These are phyloP conservation scores for Isabelozyma pseudorhagii DNA, from an alignment of 805 yeast genomes.

Conservation along the genomic window DNA sequence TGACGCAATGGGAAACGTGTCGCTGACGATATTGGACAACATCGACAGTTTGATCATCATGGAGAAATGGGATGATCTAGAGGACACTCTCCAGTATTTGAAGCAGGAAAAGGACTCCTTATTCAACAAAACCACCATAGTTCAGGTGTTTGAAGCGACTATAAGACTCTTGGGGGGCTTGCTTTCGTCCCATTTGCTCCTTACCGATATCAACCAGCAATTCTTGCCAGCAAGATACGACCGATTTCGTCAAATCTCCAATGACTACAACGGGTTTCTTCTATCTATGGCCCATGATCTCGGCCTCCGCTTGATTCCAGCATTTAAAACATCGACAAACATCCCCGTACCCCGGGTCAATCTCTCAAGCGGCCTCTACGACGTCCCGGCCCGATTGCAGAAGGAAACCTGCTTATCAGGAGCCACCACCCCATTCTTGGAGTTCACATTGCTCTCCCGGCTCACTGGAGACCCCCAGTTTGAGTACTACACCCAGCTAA, in stretches of 20 bases:
- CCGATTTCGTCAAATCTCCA: constrained; percentile 16
- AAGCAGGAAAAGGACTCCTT: constrained; percentile 35
- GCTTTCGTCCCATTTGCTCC: constrained; percentile 65
- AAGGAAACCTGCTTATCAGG: constrained; percentile 85
- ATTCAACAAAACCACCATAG: constrained; percentile 64
- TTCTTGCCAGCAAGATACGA: constrained; percentile 28
- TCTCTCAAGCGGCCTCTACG: constrained; percentile 48
- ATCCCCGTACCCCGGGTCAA: constrained; percentile 83
- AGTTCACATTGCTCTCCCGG: constrained; percentile 70
- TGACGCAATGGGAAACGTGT: constrained; percentile 83
- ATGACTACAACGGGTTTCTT: constrained; percentile 67
- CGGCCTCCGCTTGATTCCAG: constrained; percentile 67
- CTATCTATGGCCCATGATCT: constrained; percentile 69
- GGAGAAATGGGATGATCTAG: constrained; percentile 59
- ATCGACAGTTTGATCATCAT: constrained; percentile 76
- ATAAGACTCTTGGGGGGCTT: constrained; percentile 83
- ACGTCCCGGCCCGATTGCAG: constrained; percentile 42
- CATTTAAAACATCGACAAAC: constrained; percentile 61
- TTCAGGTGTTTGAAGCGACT: constrained; percentile 86
- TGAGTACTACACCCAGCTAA: constrained; percentile 55
- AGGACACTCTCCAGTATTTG: constrained; percentile 24
- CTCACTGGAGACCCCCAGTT: constrained; percentile 74
- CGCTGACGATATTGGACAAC: constrained; percentile 75
- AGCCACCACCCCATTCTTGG: constrained; percentile 78
- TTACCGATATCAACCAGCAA: constrained; percentile 22